A percentile compares a stretch with the other conserved stretches of the same genome.
phyloP scores from a whole-genome alignment of 2,329 filamentous ascomycete genomes.

The Apiospora sp. region DNA sequence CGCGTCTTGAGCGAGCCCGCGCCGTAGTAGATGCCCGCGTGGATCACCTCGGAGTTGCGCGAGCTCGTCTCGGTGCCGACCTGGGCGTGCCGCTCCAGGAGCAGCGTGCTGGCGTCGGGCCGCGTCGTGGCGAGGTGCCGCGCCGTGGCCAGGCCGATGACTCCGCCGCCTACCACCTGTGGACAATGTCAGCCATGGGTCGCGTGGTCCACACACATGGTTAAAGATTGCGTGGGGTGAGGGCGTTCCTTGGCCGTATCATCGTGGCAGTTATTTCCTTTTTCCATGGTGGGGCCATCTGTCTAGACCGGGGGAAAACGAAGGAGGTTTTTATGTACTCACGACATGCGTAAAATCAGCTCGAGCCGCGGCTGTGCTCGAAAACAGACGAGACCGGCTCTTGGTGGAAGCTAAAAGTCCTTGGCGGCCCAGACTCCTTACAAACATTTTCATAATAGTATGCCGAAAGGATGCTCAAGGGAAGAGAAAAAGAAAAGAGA shows the following conservation, averaged over 20 bases:
- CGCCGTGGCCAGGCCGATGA: constrained; percentile 83
- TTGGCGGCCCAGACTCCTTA: constrained; percentile 23
- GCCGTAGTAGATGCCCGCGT: constrained; percentile 94
- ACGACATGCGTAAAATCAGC: constrained; percentile 48
- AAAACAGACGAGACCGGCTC: constrained; percentile 35
- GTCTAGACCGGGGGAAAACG: background rate
- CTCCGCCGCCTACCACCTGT: constrained; percentile 65
- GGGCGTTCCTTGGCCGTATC: background rate
- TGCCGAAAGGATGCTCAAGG: constrained; percentile 18
- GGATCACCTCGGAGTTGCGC: constrained; percentile 95
- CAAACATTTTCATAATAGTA: constrained; percentile 26
- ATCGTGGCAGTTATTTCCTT: background rate
- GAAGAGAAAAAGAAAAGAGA: background rate
- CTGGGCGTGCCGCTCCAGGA: constrained; percentile 80
- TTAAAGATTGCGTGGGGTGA: background rate
- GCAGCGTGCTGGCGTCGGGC: constrained; percentile 70
- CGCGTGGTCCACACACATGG: no score
- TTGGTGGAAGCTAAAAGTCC: constrained; percentile 16
- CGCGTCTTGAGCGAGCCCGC: constrained; percentile 77
- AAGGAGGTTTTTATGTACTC: no score
- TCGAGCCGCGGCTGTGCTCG: constrained; percentile 36
- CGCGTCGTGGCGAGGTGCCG: constrained; percentile 70
- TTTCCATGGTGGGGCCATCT: background rate
- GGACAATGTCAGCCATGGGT: background rate
- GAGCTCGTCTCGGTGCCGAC: constrained; percentile 88